Evolutionary conservation across 345 rosid genomes (phyloP).

Genomic region (Combretum micranthum): DNA sequence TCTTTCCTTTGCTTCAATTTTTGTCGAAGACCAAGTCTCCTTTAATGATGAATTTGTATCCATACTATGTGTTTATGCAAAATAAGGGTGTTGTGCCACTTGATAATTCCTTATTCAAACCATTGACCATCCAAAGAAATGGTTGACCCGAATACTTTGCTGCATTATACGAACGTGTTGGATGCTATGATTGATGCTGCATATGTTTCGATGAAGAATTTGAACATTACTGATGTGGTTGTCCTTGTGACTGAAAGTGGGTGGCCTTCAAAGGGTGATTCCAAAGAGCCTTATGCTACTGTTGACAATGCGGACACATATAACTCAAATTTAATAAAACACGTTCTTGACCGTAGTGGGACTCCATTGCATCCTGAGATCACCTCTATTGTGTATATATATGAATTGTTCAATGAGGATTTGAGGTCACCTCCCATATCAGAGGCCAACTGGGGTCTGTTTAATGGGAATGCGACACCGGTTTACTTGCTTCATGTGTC

Average conservation of each 20-base stretch:
- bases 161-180: conserved; percentile 86
- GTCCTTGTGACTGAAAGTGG: conserved; percentile 85
- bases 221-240: conserved; percentile 66
- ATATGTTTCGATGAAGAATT: conserved; percentile 80
- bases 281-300: conserved; percentile 83
- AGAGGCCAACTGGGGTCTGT: conserved; percentile 91
- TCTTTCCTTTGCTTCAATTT: conserved; percentile 72
- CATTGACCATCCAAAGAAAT: conserved; percentile 85
- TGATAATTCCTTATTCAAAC: conserved; percentile 80
- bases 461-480: conserved; percentile 70
- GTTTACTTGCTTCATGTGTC: conserved; percentile 88
- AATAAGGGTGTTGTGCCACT: conserved; percentile 94
- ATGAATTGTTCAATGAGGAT: conserved; percentile 92
- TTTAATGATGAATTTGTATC: conserved; percentile 94
- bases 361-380: conserved; percentile 86
- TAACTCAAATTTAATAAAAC: conserved; percentile 85
- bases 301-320: conserved; percentile 77
- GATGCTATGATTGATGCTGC: conserved; percentile 97
- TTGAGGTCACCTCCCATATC: conserved; percentile 62
- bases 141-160: conserved; percentile 95
- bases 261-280: conserved; percentile 84
- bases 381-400: conserved; percentile 68
- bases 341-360: conserved; percentile 67
- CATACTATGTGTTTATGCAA: conserved; percentile 93
- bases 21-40: conserved; percentile 76